A percentile compares a stretch with the other conserved stretches of the same genome.
Conservation (phyloP, 1,284 basidiomycete genomes). For the Ganoderma lingzhi region DNA sequence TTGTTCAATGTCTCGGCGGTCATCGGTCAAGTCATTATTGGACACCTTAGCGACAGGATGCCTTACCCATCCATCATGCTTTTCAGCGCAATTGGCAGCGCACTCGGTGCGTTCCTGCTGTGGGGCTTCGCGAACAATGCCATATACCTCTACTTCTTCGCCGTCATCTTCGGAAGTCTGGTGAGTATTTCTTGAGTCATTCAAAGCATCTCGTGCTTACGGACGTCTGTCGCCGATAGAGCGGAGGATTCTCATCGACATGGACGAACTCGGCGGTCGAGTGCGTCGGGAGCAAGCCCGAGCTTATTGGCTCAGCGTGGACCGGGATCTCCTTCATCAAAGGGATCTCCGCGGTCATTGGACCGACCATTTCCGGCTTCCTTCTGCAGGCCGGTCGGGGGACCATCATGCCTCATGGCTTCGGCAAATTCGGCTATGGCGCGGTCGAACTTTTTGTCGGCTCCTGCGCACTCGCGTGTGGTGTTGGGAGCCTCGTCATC, state of each 20-base stretch:
- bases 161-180: slow-evolving; percentile 39
- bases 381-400: slow-evolving; percentile 35
- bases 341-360: slow-evolving; percentile 38
- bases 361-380: slow-evolving; percentile 37
- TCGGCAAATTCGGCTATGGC: slow-evolving; percentile 37
- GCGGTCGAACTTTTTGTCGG: slow-evolving; percentile 40
- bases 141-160: slow-evolving; percentile 36
- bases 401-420: slow-evolving; percentile 21
- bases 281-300: slow-evolving; percentile 37
- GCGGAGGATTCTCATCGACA: slow-evolving; percentile 35
- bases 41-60: slow-evolving; percentile 36
- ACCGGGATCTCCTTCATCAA: slow-evolving; percentile 32
- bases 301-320: slow-evolving; percentile 35
- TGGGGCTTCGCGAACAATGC: slow-evolving; percentile 39
- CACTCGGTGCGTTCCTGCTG: slow-evolving; percentile 36
- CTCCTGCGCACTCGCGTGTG: slow-evolving; percentile 34
- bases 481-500: slow-evolving; percentile 32
- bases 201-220: background rate
- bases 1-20: slow-evolving; percentile 38
- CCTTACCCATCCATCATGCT: slow-evolving; percentile 38
- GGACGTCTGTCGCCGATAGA: background rate
- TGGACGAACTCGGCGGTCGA: slow-evolving; percentile 37
- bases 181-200: slow-evolving; percentile 19
- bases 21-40: slow-evolving; percentile 37
- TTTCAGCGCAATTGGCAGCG: slow-evolving; percentile 33